A percentile compares a stretch with the other conserved stretches of the same genome.
These are phyloP conservation scores for Biscogniauxia sp. DNA, from an alignment of 2,329 filamentous ascomycete genomes.

Conservation along the genomic window DNA sequence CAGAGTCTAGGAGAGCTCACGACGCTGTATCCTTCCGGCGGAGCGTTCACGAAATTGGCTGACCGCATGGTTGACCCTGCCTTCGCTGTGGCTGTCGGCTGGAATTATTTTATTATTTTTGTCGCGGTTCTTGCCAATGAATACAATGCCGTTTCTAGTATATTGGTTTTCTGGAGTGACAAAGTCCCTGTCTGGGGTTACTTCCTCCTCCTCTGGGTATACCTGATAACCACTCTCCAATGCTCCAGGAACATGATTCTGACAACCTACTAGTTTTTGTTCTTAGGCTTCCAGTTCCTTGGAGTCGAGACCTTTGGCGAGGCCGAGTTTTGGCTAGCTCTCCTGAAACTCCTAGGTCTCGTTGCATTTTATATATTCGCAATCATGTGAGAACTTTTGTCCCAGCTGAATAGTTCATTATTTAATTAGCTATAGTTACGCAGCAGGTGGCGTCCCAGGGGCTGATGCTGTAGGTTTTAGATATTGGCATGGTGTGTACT, in stretches of 20 bases:
- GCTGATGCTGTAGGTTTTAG: conserved; percentile 63
- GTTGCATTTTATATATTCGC: conserved; percentile 72
- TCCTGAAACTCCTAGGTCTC: conserved; percentile 68
- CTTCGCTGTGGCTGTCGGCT: conserved; percentile 66
- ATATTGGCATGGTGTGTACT: conserved; percentile 58
- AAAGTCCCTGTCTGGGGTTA: conserved; percentile 62
- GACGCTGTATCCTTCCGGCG: conserved; percentile 68
- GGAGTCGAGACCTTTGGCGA: conserved; percentile 75
- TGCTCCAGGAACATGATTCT: conserved; percentile 1
- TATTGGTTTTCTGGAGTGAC: conserved; percentile 65
- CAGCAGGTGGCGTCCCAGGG: conserved; percentile 63
- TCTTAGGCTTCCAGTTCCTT: conserved; percentile 66
- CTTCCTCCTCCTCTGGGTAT: conserved; percentile 71
- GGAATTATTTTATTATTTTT: conserved; percentile 67
- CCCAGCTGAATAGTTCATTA: background rate
- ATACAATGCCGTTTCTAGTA: conserved; percentile 67
- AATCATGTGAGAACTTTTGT: conserved; percentile 48
- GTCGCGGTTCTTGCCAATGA: conserved; percentile 62
- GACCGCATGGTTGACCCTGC: conserved; percentile 70
- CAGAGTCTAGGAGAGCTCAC: conserved; percentile 74
- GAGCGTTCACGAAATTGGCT: conserved; percentile 68
- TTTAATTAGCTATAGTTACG: conserved; percentile 46
- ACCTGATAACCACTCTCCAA: conserved; percentile 10
- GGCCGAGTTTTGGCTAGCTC: conserved; percentile 75
- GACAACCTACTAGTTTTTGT: conserved; percentile 41